phyloP scores from a whole-genome alignment of 345 rosid species.

The Rhodamnia argentea region DNA sequence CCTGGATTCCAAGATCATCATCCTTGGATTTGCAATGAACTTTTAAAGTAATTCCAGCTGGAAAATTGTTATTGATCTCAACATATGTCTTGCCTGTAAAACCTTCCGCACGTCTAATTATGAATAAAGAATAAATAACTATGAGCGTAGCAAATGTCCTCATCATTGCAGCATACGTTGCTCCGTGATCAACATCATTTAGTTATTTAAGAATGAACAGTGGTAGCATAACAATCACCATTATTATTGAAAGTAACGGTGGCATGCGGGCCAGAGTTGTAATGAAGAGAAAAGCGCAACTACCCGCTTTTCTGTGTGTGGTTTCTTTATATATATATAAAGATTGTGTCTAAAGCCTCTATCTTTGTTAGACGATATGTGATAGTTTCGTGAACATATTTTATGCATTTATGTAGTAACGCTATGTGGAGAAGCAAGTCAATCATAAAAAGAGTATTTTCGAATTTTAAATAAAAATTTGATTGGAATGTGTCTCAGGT shows the following conservation, averaged over 20 bases:
- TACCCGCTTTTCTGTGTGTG: no score
- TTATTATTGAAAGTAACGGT: neutral
- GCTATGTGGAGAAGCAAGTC: neutral
- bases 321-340: no score
- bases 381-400: neutral
- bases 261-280: neutral
- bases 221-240: neutral
- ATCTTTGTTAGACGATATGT: neutral
- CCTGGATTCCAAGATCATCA: fast-evolving
- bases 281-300: neutral
- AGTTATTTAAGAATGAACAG: no score
- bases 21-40: neutral
- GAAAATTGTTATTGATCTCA: neutral
- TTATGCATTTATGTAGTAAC: neutral
- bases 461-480: no score
- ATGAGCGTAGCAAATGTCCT: neutral
- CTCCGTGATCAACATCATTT: no score
- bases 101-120: neutral
- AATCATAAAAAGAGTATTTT: no score
- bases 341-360: neutral
- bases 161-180: no score
- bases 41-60: neutral
- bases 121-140: no score
- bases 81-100: neutral
- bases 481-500: no score